phyloP scores from a whole-genome alignment of 768 basidiomycete genomes.

The Phanerochaete carnosa region DNA sequence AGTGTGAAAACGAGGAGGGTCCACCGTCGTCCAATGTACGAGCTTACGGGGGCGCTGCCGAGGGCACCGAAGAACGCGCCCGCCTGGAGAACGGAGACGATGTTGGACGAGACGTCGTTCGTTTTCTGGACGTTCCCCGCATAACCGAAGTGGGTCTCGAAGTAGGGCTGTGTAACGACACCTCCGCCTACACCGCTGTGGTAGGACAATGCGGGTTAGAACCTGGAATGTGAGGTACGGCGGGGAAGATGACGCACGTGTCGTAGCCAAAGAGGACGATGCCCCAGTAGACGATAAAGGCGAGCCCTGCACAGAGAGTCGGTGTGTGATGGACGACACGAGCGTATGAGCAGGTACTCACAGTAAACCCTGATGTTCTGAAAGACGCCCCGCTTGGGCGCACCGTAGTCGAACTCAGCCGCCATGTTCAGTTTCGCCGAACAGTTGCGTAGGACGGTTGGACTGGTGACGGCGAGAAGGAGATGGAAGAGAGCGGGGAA shows the following conservation, averaged over 20 bases:
- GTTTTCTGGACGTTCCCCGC: constrained; percentile 32
- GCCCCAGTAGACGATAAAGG: constrained; percentile 74
- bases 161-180: constrained; percentile 61
- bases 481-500: not conserved
- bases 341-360: not conserved
- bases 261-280: constrained; percentile 84
- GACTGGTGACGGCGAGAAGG: not conserved
- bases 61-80: constrained; percentile 89
- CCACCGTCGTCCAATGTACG: constrained; percentile 60
- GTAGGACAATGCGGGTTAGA: not conserved
- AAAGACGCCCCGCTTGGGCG: not conserved
- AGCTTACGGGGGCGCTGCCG: constrained; percentile 67
- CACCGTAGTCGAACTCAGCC: not conserved
- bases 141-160: constrained; percentile 61
- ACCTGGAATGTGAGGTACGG: not conserved
- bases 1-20: constrained; percentile 59
- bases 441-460: not conserved
- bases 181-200: constrained; percentile 63
- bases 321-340: not conserved
- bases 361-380: constrained; percentile 18
- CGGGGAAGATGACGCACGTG: constrained; percentile 40
- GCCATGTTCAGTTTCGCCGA: not conserved
- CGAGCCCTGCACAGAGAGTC: constrained; percentile 47
- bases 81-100: constrained; percentile 85
- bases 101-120: constrained; percentile 69